phyloP scores from a whole-genome alignment of 345 rosid genomes.

The Camelina neglecta region DNA sequence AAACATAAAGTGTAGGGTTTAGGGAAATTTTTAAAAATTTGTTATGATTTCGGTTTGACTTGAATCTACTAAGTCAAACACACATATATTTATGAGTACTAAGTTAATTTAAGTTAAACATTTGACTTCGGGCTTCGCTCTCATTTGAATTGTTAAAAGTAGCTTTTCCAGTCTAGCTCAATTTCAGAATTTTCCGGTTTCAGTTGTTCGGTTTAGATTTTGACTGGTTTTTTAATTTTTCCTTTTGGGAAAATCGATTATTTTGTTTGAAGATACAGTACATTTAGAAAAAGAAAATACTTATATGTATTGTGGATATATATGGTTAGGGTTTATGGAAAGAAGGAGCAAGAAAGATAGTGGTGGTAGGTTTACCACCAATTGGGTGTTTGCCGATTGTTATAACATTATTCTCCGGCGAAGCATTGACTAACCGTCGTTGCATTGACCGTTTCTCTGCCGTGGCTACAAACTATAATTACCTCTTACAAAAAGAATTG shows the following conservation, averaged over 20 bases:
- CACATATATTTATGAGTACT: background rate
- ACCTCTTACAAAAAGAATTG: conserved; percentile 56
- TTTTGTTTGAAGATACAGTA: background rate
- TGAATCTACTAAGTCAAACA: background rate
- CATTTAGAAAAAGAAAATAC: background rate
- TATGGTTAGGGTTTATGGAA: conserved; percentile 55
- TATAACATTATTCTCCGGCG: conserved; percentile 58
- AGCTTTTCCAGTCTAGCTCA: background rate
- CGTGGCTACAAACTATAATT: conserved; percentile 58
- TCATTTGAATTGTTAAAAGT: background rate
- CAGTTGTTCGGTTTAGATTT: background rate
- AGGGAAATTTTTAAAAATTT: background rate
- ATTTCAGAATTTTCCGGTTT: background rate
- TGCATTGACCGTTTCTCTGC: conserved; percentile 59
- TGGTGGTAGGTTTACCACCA: conserved; percentile 61
- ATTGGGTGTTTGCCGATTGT: conserved; percentile 83
- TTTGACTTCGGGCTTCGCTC: background rate
- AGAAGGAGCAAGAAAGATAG: conserved; percentile 66
- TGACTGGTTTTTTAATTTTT: too few relatives aligned
- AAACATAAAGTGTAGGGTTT: background rate
- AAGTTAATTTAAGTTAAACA: background rate
- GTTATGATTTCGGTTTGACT: background rate
- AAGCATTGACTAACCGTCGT: conserved; percentile 49
- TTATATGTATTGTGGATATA: background rate
- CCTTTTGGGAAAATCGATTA: too few relatives aligned